Conservation (phyloP, 352 stramenopile species). For the Pythium sp. region DNA sequence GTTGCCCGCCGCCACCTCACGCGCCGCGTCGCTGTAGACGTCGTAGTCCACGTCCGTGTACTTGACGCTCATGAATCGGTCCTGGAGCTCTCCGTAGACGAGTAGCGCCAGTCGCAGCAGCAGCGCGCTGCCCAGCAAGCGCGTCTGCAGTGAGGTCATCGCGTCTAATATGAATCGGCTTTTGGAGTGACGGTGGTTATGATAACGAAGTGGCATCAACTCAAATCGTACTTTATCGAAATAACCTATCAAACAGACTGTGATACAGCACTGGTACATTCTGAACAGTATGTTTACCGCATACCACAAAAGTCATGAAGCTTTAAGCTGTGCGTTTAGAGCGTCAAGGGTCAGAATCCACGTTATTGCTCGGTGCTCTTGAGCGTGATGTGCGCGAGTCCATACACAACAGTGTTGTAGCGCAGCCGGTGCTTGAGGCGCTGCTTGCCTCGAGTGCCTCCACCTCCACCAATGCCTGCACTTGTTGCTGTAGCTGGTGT, state of each 20-base stretch:
- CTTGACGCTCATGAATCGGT: constrained; percentile 78
- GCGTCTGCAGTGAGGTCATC: constrained; percentile 20
- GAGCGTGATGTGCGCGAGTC: constrained; percentile 50
- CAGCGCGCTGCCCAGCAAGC: constrained; percentile 52
- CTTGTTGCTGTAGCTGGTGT: neutral
- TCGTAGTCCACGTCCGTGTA: constrained; percentile 99
- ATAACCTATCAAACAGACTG: neutral
- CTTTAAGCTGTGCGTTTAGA: neutral
- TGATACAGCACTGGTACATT: neutral
- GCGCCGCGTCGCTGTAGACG: constrained; percentile 97
- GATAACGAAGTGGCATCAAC: constrained; percentile 1
- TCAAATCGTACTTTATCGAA: neutral
- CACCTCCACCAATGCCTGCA: neutral
- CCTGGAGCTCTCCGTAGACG: constrained; percentile 74
- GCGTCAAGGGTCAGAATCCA: neutral
- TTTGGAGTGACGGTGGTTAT: neutral
- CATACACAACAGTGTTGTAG: constrained; percentile 71
- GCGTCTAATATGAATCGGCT: neutral
- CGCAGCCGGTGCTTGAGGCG: constrained; percentile 71
- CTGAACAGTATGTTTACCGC: neutral
- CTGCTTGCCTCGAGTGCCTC: constrained; percentile 15
- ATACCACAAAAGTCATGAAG: neutral
- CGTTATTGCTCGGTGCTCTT: constrained; percentile 30
- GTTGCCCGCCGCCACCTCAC: constrained; percentile 80
- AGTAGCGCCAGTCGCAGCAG: constrained; percentile 60